phyloP scores from a whole-genome alignment of 2,329 filamentous ascomycete species.

The Venturia carpophila region DNA sequence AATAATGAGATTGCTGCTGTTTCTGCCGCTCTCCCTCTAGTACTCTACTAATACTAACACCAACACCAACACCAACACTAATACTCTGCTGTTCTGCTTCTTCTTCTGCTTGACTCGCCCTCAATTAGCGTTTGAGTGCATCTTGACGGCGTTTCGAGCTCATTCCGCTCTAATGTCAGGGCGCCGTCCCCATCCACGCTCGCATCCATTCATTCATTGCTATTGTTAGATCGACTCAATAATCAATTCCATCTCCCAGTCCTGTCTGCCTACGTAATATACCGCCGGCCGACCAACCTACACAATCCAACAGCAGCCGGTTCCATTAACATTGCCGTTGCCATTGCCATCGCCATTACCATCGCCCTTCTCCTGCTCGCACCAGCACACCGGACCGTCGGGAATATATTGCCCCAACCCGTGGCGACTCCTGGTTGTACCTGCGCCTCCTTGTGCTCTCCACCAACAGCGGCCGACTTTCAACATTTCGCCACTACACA shows the following conservation, averaged over 20 bases:
- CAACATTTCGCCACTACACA: conserved; percentile 12
- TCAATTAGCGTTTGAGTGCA: too few relatives aligned
- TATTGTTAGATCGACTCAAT: too few relatives aligned
- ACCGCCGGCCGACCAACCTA: too few relatives aligned
- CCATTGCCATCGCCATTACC: not conserved
- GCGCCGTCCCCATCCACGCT: not conserved
- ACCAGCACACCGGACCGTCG: not conserved
- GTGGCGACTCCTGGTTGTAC: not conserved
- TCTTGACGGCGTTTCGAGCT: too few relatives aligned
- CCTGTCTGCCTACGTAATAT: too few relatives aligned
- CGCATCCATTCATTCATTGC: not conserved
- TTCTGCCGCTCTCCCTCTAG: too few relatives aligned
- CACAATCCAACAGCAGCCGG: too few relatives aligned
- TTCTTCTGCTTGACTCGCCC: not conserved
- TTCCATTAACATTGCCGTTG: too few relatives aligned
- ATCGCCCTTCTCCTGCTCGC: not conserved
- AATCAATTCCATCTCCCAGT: too few relatives aligned
- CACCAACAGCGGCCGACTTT: not conserved
- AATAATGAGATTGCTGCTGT: too few relatives aligned
- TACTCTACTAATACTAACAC: too few relatives aligned
- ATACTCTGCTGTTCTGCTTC: not conserved
- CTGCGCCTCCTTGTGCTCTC: conserved; percentile 1
- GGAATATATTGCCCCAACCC: not conserved
- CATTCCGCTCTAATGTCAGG: not conserved
- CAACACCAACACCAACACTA: too few relatives aligned